A percentile compares a stretch with the other conserved stretches of the same genome.
These are phyloP conservation scores for Cyberlindnera americana DNA, from an alignment of 805 yeast species.

Conservation along the genomic window DNA sequence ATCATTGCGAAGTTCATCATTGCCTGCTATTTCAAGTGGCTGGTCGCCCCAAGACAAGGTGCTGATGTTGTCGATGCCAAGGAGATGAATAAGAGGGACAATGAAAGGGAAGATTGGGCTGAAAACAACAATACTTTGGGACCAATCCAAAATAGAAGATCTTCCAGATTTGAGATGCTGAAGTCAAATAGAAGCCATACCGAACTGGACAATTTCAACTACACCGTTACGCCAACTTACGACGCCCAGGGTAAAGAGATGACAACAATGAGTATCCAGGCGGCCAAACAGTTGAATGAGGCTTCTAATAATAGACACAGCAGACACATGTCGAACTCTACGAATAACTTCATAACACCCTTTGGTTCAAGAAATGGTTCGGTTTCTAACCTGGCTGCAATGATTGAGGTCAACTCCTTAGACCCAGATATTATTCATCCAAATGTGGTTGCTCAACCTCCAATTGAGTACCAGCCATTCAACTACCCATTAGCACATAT, in stretches of 20 bases:
- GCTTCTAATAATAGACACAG: conserved; percentile 13
- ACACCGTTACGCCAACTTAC: conserved; percentile 6
- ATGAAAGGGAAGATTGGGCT: conserved; percentile 82
- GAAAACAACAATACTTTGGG: conserved; percentile 54
- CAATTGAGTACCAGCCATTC: conserved; percentile 82
- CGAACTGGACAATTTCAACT: conserved; percentile 20
- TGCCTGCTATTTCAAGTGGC: conserved; percentile 90
- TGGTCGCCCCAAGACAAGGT: conserved; percentile 75
- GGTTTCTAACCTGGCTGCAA: conserved; percentile 22
- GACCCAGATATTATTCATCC: conserved; percentile 63
- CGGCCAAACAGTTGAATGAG: conserved; percentile 30
- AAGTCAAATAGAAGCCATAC: conserved; percentile 33
- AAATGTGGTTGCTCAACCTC: conserved; percentile 88
- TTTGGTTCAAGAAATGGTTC: conserved; percentile 26
- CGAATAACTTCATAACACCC: conserved; percentile 16
- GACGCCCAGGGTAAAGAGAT: conserved; percentile 28
- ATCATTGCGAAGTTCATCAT: conserved; percentile 73
- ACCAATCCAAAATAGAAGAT: conserved; percentile 40
- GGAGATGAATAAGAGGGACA: conserved; percentile 58
- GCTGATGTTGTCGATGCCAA: conserved; percentile 59
- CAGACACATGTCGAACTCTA: conserved; percentile 14
- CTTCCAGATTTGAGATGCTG: conserved; percentile 32
- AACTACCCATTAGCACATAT: conserved; percentile 75
- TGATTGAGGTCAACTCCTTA: conserved; percentile 40
- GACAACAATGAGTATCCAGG: conserved; percentile 67